Percentiles rank a stretch among this genome's conserved stretches.
Conservation (phyloP, 169 alveolate genomes). For the Theileria parva region DNA sequence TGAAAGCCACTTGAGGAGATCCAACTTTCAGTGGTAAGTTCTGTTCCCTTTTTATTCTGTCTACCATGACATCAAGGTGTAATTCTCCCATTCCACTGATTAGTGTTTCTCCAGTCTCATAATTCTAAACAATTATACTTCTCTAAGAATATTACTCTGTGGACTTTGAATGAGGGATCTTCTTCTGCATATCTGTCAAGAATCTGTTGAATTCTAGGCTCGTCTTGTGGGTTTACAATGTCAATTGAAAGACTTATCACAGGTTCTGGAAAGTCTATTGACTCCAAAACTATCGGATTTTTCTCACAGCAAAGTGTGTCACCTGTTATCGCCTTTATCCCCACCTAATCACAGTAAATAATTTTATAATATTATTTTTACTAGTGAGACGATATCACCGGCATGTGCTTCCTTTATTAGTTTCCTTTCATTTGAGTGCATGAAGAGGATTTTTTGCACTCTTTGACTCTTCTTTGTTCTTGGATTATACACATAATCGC, state of each 20-base stretch:
- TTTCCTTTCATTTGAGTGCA: slow-evolving; percentile 82
- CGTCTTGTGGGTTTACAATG: slow-evolving; percentile 67
- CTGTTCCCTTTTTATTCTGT: slow-evolving; percentile 89
- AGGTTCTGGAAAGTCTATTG: slow-evolving; percentile 83
- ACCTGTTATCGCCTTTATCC: slow-evolving; percentile 83
- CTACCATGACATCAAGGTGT: slow-evolving; percentile 91
- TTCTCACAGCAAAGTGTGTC: slow-evolving; percentile 78
- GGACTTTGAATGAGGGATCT: slow-evolving; percentile 78
- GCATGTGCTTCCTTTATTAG: slow-evolving; percentile 75
- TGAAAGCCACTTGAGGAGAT: slow-evolving; percentile 90
- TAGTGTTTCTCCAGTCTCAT: slow-evolving; percentile 83
- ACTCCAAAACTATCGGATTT: slow-evolving; percentile 73
- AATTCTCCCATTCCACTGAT: slow-evolving; percentile 94
- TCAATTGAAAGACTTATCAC: slow-evolving; percentile 78
- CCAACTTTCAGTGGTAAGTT: slow-evolving; percentile 84
- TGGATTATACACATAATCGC: slow-evolving; percentile 74
- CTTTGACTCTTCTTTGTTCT: slow-evolving; percentile 79
- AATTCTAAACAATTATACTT: slow-evolving; percentile 62
- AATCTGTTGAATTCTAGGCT: slow-evolving; percentile 78
- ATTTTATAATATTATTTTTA: background rate
- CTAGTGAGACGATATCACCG: slow-evolving; percentile 78
- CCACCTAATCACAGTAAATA: slow-evolving; percentile 53
- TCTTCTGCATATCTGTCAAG: slow-evolving; percentile 76
- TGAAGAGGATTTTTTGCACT: slow-evolving; percentile 78
- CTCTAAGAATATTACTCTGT: slow-evolving; percentile 22